Evolutionary conservation across 2,329 filamentous ascomycete genomes (phyloP).

Genomic region (Colletotrichum sp.): DNA sequence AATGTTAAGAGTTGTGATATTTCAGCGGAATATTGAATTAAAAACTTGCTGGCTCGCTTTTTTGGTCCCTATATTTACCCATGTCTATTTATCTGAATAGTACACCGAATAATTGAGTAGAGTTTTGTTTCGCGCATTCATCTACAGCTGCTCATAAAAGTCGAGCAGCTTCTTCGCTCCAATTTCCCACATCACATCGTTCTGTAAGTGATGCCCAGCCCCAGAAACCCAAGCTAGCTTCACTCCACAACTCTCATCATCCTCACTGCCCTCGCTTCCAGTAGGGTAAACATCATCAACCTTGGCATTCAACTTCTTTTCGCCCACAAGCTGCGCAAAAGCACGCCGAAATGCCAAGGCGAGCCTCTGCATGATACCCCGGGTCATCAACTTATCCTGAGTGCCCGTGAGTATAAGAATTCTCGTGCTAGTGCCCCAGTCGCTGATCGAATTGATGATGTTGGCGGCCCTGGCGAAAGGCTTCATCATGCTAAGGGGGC

Average conservation of each 20-base stretch:
- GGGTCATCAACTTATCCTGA: conserved; percentile 46
- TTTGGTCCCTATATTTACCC: not conserved
- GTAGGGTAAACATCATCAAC: conserved; percentile 13
- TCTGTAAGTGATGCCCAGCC: conserved; percentile 58
- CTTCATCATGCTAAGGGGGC: conserved; percentile 53
- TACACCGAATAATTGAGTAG: too few species aligned
- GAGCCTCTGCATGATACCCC: conserved; percentile 39
- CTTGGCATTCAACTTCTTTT: conserved; percentile 33
- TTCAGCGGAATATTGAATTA: not conserved
- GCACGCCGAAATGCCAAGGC: conserved; percentile 41
- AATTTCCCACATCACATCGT: conserved; percentile 53
- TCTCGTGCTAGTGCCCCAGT: conserved; percentile 30
- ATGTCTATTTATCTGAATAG: not conserved
- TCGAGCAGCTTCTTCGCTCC: conserved; percentile 49
- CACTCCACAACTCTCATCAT: conserved; percentile 40
- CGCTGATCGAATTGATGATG: conserved; percentile 41
- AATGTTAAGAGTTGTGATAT: not conserved
- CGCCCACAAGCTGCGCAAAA: conserved; percentile 31
- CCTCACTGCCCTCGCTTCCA: conserved; percentile 26
- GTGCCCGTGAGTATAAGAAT: conserved; percentile 45
- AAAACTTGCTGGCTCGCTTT: not conserved
- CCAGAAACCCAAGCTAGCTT: conserved; percentile 44
- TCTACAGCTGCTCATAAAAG: conserved; percentile 36
- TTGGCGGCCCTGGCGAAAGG: conserved; percentile 46
- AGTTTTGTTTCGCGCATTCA: not conserved